Conservation (phyloP, 169 alveolate genomes). For the Theileria equi region DNA sequence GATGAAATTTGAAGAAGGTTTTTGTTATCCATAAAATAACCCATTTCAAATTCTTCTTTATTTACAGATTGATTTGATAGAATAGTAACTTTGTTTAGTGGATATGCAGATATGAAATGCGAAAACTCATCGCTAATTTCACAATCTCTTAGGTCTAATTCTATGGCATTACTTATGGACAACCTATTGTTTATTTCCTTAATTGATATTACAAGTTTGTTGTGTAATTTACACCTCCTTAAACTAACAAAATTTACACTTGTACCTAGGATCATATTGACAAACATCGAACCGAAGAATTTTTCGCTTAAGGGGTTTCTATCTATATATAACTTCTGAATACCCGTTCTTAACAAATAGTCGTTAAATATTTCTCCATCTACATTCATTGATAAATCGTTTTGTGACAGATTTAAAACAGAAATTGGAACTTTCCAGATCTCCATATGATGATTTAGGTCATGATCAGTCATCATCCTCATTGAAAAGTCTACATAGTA, state of each 20-base stretch:
- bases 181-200: background rate
- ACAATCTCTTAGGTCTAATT: constrained; percentile 23
- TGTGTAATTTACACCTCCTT: constrained; percentile 32
- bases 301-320: constrained; percentile 31
- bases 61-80: background rate
- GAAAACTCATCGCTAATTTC: background rate
- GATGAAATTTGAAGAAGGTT: background rate
- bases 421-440: constrained; percentile 17
- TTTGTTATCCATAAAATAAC: constrained; percentile 41
- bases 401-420: constrained; percentile 31
- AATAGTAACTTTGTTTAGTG: constrained; percentile 37
- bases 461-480: constrained; percentile 37
- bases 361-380: background rate
- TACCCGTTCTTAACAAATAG: constrained; percentile 1
- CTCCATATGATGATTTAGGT: background rate
- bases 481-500: constrained; percentile 15
- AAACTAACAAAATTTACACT: constrained; percentile 26
- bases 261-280: background rate
- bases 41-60: constrained; percentile 15
- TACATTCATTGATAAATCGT: background rate
- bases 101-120: constrained; percentile 16
- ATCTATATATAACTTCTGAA: constrained; percentile 31
- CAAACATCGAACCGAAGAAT: background rate
- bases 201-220: background rate
- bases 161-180: background rate